Percentiles rank a stretch among this genome's conserved stretches.
Conservation (phyloP, 495 filamentous ascomycete species). For the Coniosporium apollinis region DNA sequence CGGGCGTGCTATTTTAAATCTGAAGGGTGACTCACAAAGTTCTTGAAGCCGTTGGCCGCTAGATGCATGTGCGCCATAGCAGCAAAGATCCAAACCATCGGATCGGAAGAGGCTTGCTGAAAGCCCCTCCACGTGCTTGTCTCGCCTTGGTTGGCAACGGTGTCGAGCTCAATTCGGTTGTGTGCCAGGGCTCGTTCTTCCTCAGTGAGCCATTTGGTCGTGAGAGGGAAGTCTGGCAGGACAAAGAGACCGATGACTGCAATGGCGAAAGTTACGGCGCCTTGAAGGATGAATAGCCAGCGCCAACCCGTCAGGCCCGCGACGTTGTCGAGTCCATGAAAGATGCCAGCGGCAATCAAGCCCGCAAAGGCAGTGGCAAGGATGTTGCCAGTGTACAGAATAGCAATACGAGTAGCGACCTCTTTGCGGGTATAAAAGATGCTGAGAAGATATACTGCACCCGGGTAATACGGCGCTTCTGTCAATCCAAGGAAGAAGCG, state of each 20-base stretch:
- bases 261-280: conserved; percentile 26
- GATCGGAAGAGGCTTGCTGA: conserved; percentile 22
- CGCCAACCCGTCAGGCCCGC: conserved; percentile 9
- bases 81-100: conserved; percentile 23
- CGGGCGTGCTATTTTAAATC: too few relatives aligned
- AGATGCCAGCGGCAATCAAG: conserved; percentile 30
- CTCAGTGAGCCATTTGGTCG: conserved; percentile 5
- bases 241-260: conserved; percentile 20
- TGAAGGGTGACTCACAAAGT: too few relatives aligned
- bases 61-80: conserved; percentile 18
- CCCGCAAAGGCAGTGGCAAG: conserved; percentile 31
- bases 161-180: conserved; percentile 19
- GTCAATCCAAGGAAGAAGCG: conserved; percentile 28
- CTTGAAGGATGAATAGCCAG: conserved; percentile 27
- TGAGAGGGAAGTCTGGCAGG: conserved; percentile 7
- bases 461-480: conserved; percentile 36
- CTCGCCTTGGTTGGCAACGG: conserved; percentile 9
- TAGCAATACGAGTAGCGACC: conserved; percentile 26
- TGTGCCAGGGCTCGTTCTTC: conserved; percentile 4
- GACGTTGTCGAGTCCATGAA: conserved; percentile 16
- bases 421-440: conserved; percentile 37
- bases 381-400: conserved; percentile 29
- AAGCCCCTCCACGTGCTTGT: conserved; percentile 21
- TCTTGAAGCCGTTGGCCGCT: conserved; percentile 27
- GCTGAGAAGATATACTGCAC: conserved; percentile 28